phyloP scores from a whole-genome alignment of 768 basidiomycete genomes.

The Melanogaster broomeanus region DNA sequence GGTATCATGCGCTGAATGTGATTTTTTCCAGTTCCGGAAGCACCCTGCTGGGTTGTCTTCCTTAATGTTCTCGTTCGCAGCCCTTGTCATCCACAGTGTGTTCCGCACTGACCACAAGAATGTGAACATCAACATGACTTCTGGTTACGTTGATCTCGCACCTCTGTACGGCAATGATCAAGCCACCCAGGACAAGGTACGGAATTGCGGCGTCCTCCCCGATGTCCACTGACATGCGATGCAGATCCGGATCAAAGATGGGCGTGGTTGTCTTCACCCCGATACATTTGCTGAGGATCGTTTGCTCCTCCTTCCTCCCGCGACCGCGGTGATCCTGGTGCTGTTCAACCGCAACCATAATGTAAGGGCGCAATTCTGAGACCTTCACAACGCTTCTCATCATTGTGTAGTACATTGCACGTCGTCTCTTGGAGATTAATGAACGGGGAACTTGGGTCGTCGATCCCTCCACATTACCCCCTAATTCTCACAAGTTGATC shows the following conservation, averaged over 20 bases:
- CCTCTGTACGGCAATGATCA: slow-evolving; percentile 81
- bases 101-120: slow-evolving; percentile 79
- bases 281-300: slow-evolving; percentile 82
- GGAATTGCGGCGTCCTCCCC: slow-evolving; percentile 14
- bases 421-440: slow-evolving; percentile 77
- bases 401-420: slow-evolving; percentile 67
- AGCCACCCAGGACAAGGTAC: slow-evolving; percentile 55
- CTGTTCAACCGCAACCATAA: slow-evolving; percentile 92
- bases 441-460: slow-evolving; percentile 61
- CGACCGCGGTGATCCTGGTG: slow-evolving; percentile 72
- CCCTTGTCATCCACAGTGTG: slow-evolving; percentile 82
- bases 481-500: slow-evolving; percentile 35
- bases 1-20: slow-evolving; percentile 1
- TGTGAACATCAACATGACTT: slow-evolving; percentile 77
- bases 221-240: not conserved
- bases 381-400: not conserved
- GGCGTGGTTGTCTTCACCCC: slow-evolving; percentile 64
- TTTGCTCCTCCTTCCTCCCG: slow-evolving; percentile 77
- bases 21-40: slow-evolving; percentile 55
- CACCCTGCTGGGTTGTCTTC: slow-evolving; percentile 82
- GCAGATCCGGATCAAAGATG: slow-evolving; percentile 46
- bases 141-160: slow-evolving; percentile 83
- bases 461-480: slow-evolving; percentile 51
- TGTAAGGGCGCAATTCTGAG: slow-evolving; percentile 41
- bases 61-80: slow-evolving; percentile 81